Conservation (phyloP, 1,284 basidiomycete genomes). For the Pseudozyma tsukubaensis region DNA sequence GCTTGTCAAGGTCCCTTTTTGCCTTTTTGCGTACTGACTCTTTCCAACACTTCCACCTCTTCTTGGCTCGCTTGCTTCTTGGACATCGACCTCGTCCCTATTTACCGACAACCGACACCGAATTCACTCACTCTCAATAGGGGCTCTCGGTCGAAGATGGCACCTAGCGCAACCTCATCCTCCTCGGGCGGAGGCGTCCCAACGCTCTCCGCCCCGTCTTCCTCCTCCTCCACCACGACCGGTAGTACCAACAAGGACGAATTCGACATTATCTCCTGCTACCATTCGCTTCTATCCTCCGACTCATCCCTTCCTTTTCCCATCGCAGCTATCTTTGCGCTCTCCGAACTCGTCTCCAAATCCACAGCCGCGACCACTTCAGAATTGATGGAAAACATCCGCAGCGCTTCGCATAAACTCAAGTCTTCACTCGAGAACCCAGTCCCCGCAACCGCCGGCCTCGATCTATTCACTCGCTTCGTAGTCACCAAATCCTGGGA, state of each 20-base stretch:
- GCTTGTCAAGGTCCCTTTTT: not conserved
- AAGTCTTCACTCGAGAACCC: conserved; percentile 79
- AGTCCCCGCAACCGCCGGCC: conserved; percentile 87
- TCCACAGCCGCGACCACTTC: conserved; percentile 89
- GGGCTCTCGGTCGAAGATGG: conserved; percentile 9
- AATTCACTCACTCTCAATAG: not conserved
- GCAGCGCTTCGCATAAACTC: conserved; percentile 78
- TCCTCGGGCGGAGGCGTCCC: conserved; percentile 10
- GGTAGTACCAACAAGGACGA: conserved; percentile 12
- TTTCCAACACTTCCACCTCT: not conserved
- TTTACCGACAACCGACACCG: not conserved
- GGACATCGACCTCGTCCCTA: not conserved
- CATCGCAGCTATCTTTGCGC: conserved; percentile 83
- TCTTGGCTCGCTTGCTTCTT: not conserved
- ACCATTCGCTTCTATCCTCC: conserved; percentile 53
- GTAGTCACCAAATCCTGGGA: conserved; percentile 87
- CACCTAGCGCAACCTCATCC: conserved; percentile 14
- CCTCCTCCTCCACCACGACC: not conserved
- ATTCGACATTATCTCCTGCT: conserved; percentile 61
- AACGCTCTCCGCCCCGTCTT: conserved; percentile 9
- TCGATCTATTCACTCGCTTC: conserved; percentile 88
- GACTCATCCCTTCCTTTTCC: conserved; percentile 80
- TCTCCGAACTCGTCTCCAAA: conserved; percentile 80
- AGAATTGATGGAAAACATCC: conserved; percentile 84
- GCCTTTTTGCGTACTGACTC: not conserved